Evolutionary conservation across 1,284 basidiomycete genomes (phyloP), one percentile per base, ranked within the genome.

Genomic region (Amylostereum areolatum): DNA sequence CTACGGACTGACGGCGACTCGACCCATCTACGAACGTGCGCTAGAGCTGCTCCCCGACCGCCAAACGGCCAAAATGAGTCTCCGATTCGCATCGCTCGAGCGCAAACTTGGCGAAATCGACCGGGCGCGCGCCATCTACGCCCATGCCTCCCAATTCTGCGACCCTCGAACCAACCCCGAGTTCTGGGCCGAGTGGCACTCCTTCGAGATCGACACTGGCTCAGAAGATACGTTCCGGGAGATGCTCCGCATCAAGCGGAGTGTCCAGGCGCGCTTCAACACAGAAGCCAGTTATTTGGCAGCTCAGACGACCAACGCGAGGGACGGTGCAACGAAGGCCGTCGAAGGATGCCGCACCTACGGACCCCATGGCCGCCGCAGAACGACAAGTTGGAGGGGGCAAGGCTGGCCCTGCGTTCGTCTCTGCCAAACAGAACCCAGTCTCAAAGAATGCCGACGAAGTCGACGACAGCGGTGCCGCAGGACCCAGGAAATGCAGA

Each of bases 71-170:
- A 86, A 93, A 65, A 97, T 99, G 91, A 97, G 94, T 66, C 73
- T 97, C 37, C 89, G 94, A 40, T 99, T 98, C 66, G 97, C 97
- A 5, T 80, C 83, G 43, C 83, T 99, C 62, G 97, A 99, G 69
- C 86, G 95, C 60, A 99, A 99, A 68, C 81, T 99, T 34, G 97
- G 97, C 53, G 97, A 99, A 72, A 97, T 99, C 65, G 97, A 99
- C 70, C 82, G 97, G 35, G 97, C 96, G 5, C 83, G 97, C 47
- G 89, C 94, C 0, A 90, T 99, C 60, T 99, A 97, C 62, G 95
- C 92, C 0, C 95, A 99, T 64, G 95, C 95, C 0, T 92, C 90
- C 30, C 97, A 99, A 64, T 98, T 99, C 78, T 99, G 95, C 69
- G 97, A 99, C 65, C 95, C 96, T 18, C 81, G 96, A 33, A 81